Percentiles rank a stretch among this genome's conserved stretches.
phyloP scores from a whole-genome alignment of 768 basidiomycete genomes.

The Hortiboletus flavorubellus region DNA sequence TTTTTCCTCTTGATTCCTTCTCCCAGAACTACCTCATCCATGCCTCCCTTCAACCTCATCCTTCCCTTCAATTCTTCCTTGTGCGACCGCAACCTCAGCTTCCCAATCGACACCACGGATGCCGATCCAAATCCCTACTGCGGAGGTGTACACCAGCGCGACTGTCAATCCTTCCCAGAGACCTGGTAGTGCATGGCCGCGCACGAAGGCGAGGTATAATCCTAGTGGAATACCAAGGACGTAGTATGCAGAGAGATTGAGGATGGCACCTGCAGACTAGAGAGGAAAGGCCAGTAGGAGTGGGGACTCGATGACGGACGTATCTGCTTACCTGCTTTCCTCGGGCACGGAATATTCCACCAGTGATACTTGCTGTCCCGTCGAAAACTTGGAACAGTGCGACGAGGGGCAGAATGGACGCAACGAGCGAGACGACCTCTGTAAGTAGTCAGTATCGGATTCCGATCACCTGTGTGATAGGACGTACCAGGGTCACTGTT shows the following conservation, averaged over 20 bases:
- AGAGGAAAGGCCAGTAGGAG: background rate
- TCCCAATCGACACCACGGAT: constrained; percentile 63
- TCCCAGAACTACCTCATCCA: background rate
- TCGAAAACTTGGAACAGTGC: constrained; percentile 87
- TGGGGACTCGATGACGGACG: background rate
- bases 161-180: constrained; percentile 83
- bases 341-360: constrained; percentile 77
- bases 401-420: constrained; percentile 70
- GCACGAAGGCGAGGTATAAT: constrained; percentile 68
- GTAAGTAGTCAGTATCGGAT: constrained; percentile 3
- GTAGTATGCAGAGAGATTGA: constrained; percentile 68
- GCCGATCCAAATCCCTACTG: constrained; percentile 49
- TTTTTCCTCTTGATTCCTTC: background rate
- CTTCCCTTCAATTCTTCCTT: constrained; percentile 36
- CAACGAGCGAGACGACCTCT: constrained; percentile 49
- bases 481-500: constrained; percentile 59
- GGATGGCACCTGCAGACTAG: constrained; percentile 68
- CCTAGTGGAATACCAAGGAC: constrained; percentile 81
- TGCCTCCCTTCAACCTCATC: constrained; percentile 29
- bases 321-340: constrained; percentile 60
- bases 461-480: background rate
- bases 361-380: constrained; percentile 60
- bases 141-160: constrained; percentile 62
- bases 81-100: constrained; percentile 41
- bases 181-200: constrained; percentile 57